Evolutionary conservation across 768 basidiomycete species (phyloP).

Genomic region (Gyrodon lividus): DNA sequence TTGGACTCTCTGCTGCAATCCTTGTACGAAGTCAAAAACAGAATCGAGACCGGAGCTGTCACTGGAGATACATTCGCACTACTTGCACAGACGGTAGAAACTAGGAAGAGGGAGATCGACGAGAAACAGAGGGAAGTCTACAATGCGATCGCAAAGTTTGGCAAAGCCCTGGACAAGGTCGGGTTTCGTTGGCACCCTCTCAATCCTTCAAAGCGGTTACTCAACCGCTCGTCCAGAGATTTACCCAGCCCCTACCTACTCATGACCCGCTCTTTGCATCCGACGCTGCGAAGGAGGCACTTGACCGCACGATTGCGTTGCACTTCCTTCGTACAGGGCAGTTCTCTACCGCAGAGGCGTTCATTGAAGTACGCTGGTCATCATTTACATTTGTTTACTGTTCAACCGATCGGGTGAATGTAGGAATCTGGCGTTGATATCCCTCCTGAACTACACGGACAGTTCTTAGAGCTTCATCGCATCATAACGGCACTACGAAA

Average conservation of each 20-base stretch:
- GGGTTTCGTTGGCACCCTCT: conserved; percentile 12
- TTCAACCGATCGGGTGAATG: neutral
- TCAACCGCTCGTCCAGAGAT: conserved; percentile 45
- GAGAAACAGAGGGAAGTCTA: conserved; percentile 90
- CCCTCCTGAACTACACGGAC: conserved; percentile 43
- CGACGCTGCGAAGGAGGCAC: conserved; percentile 51
- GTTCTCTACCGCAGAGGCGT: conserved; percentile 72
- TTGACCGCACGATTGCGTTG: conserved; percentile 68
- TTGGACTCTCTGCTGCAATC: conserved; percentile 63
- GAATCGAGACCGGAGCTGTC: conserved; percentile 46
- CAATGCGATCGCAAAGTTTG: conserved; percentile 69
- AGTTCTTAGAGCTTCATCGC: conserved; percentile 69
- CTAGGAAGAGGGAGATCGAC: conserved; percentile 80
- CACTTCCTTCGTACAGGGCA: conserved; percentile 83
- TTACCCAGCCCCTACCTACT: conserved; percentile 58
- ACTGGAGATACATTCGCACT: conserved; percentile 48
- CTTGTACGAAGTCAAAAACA: conserved; percentile 55
- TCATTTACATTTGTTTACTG: conserved; percentile 3
- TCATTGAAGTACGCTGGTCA: conserved; percentile 55
- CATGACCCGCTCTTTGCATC: conserved; percentile 70
- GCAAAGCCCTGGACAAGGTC: conserved; percentile 92
- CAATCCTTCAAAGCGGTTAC: neutral
- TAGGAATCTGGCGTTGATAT: conserved; percentile 72
- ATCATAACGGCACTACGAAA: conserved; percentile 67
- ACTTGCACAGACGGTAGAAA: conserved; percentile 59